Evolutionary conservation across 2,329 filamentous ascomycete species (phyloP).

Genomic region (Cercospora sojina): DNA sequence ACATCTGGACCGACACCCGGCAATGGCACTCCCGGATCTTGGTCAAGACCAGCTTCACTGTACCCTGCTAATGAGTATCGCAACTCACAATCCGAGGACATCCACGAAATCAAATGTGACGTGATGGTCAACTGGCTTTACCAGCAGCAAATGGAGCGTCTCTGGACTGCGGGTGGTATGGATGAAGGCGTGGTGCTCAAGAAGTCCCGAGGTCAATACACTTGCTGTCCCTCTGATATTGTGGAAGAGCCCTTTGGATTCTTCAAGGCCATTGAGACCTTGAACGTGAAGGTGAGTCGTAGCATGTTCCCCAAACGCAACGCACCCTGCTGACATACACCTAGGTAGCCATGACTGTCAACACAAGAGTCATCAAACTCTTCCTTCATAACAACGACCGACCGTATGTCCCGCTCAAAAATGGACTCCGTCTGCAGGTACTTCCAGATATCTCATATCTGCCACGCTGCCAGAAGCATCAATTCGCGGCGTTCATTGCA

Average conservation of each 20-base stretch:
- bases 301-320: not conserved
- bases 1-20: conserved; percentile 26
- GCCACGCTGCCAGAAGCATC: conserved; percentile 61
- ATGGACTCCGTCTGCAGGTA: conserved; percentile 62
- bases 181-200: conserved; percentile 59
- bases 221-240: conserved; percentile 52
- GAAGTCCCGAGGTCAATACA: conserved; percentile 52
- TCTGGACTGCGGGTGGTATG: conserved; percentile 50
- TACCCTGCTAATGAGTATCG: conserved; percentile 39
- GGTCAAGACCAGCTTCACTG: conserved; percentile 40
- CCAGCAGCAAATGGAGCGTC: conserved; percentile 58
- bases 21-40: conserved; percentile 30
- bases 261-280: conserved; percentile 48
- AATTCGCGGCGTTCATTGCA: conserved; percentile 64
- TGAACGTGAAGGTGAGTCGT: conserved; percentile 55
- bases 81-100: conserved; percentile 45
- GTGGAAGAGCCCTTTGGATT: conserved; percentile 49
- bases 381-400: conserved; percentile 54
- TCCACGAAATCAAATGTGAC: conserved; percentile 58
- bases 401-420: conserved; percentile 58
- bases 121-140: conserved; percentile 65
- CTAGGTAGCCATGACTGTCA: conserved; percentile 67
- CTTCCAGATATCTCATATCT: conserved; percentile 58
- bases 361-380: conserved; percentile 62
- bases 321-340: conserved; percentile 7